These are phyloP conservation scores for Drechslerella coelobrocha DNA, from an alignment of 2,329 filamentous ascomycete genomes.

Conservation along the genomic window DNA sequence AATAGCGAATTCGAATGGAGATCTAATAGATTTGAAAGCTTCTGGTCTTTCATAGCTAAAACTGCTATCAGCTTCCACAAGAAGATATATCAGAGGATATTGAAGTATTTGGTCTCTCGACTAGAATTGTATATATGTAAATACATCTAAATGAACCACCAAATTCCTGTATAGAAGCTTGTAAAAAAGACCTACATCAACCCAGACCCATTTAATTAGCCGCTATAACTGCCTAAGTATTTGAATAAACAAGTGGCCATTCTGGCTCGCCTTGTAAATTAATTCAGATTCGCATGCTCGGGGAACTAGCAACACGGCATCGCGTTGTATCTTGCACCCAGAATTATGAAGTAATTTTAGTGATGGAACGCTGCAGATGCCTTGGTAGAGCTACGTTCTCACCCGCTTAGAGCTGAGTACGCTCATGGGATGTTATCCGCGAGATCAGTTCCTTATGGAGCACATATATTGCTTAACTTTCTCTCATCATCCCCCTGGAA, in stretches of 20 bases:
- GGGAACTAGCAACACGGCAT: not conserved
- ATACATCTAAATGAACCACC: not conserved
- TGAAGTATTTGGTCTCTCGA: not conserved
- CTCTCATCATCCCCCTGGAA: too few relatives aligned
- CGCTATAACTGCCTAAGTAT: too few relatives aligned
- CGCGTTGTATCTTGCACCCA: slow-evolving; percentile 23
- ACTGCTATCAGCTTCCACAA: not conserved
- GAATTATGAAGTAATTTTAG: not conserved
- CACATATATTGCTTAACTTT: too few relatives aligned
- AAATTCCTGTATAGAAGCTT: not conserved
- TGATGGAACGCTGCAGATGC: not conserved
- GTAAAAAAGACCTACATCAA: not conserved
- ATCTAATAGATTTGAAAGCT: slow-evolving; percentile 52
- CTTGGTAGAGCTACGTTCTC: too few relatives aligned
- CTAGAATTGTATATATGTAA: not conserved
- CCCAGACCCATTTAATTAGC: too few relatives aligned
- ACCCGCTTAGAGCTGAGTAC: too few relatives aligned
- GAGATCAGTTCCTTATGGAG: too few relatives aligned
- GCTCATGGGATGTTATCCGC: too few relatives aligned
- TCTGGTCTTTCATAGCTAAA: slow-evolving; percentile 5
- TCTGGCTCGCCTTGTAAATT: not conserved
- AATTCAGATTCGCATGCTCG: not conserved
- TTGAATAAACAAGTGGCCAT: too few relatives aligned
- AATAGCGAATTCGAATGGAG: slow-evolving; percentile 66
- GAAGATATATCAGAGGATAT: not conserved